Conservation (phyloP, 768 basidiomycete genomes). For the Butyriboletus loyo region DNA sequence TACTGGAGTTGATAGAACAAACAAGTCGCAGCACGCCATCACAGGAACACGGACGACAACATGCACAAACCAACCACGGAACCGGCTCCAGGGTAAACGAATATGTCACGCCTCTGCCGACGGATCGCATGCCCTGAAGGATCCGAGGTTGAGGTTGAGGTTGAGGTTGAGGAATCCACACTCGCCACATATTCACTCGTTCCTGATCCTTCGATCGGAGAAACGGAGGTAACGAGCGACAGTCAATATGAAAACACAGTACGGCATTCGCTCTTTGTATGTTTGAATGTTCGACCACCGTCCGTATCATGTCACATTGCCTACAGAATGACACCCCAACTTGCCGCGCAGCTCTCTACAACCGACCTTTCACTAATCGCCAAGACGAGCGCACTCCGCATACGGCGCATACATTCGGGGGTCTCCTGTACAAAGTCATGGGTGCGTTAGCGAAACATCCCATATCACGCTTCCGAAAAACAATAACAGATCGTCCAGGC, state of each 20-base stretch:
- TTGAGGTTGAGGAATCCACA: too few species aligned
- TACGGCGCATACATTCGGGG: constrained; percentile 36
- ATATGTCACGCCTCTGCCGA: constrained; percentile 14
- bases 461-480: constrained; percentile 8
- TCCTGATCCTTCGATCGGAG: constrained; percentile 20
- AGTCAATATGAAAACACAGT: constrained; percentile 6
- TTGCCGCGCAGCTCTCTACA: constrained; percentile 47
- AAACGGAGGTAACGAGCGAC: constrained; percentile 20
- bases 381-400: constrained; percentile 44
- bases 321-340: constrained; percentile 37
- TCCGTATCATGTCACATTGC: too few species aligned
- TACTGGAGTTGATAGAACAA: constrained; percentile 11
- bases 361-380: constrained; percentile 51
- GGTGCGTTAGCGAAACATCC: constrained; percentile 15
- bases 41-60: constrained; percentile 25
- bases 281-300: too few species aligned
- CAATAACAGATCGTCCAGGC: constrained; percentile 10
- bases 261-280: background rate
- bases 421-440: constrained; percentile 32
- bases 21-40: constrained; percentile 11
- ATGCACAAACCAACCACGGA: constrained; percentile 22
- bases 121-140: too few species aligned
- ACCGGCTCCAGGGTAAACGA: constrained; percentile 22
- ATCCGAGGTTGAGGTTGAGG: too few species aligned
- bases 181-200: too few species aligned